Evolutionary conservation across 257 asterid species (phyloP).

Genomic region (Rubia yunnanensis): DNA sequence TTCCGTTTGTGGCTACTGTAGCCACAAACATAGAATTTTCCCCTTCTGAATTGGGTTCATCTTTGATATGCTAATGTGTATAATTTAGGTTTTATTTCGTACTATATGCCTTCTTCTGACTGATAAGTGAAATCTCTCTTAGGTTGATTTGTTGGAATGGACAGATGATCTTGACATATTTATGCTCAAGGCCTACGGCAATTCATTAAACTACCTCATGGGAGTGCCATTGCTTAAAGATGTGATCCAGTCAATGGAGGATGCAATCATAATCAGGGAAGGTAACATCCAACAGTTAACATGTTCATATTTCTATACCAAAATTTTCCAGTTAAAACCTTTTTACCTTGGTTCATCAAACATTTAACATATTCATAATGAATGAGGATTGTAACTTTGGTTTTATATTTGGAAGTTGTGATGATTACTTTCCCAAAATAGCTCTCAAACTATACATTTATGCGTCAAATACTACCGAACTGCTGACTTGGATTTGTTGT

Average conservation of each 20-base stretch:
- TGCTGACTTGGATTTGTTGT: no score
- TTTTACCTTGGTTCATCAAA: not conserved
- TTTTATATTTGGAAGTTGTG: no score
- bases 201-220: constrained; percentile 82
- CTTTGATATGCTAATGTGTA: not conserved
- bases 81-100: not conserved
- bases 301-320: not conserved
- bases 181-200: constrained; percentile 82
- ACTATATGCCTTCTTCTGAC: not conserved
- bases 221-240: constrained; percentile 90
- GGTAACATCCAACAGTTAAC: constrained; percentile 32
- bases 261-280: constrained; percentile 73
- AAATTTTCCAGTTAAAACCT: not conserved
- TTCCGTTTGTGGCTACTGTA: no score
- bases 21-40: no score
- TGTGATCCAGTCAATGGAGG: constrained; percentile 88
- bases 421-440: no score
- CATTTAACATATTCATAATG: no score
- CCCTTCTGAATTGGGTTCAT: not conserved
- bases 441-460: no score
- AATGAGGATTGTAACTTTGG: no score
- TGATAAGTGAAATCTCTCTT: constrained; percentile 16
- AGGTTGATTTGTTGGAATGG: constrained; percentile 90
- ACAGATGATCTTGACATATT: constrained; percentile 87
- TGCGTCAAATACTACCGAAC: no score